Conservation (phyloP, 208 protist species). For the Crithidia expoeki region DNA sequence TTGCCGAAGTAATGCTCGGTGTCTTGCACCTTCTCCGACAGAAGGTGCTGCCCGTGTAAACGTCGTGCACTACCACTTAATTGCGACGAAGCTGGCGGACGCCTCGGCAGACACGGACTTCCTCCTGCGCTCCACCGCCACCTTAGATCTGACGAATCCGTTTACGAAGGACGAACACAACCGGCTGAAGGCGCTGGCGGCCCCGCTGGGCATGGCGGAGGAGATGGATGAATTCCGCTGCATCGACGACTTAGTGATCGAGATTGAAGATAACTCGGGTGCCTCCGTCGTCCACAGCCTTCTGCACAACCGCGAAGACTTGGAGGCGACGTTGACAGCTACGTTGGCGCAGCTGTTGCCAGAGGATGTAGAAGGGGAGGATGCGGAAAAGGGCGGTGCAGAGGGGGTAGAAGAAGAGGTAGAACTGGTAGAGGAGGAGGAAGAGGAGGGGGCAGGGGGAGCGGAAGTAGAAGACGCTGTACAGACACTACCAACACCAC, state of each 20-base stretch:
- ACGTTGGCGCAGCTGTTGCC: constrained; percentile 85
- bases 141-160: constrained; percentile 70
- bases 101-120: constrained; percentile 24
- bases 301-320: constrained; percentile 73
- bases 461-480: constrained; percentile 7
- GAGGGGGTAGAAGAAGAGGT: constrained; percentile 15
- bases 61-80: constrained; percentile 84
- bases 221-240: constrained; percentile 60
- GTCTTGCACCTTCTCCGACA: constrained; percentile 67
- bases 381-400: constrained; percentile 16
- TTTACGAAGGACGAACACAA: constrained; percentile 64
- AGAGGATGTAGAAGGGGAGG: constrained; percentile 53
- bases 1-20: constrained; percentile 83
- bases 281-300: constrained; percentile 81
- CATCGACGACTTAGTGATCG: constrained; percentile 74
- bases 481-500: constrained; percentile 6
- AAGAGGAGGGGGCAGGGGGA: constrained; percentile 23
- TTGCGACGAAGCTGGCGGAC: constrained; percentile 62
- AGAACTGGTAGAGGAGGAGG: constrained; percentile 23
- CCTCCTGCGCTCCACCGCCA: constrained; percentile 42
- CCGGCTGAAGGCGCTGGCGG: constrained; percentile 57
- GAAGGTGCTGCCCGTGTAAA: constrained; percentile 71
- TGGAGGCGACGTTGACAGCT: constrained; percentile 81
- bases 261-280: constrained; percentile 52
- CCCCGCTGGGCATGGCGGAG: constrained; percentile 69